phyloP scores from a whole-genome alignment of 768 basidiomycete genomes.

The Cystoderma amianthinum region DNA sequence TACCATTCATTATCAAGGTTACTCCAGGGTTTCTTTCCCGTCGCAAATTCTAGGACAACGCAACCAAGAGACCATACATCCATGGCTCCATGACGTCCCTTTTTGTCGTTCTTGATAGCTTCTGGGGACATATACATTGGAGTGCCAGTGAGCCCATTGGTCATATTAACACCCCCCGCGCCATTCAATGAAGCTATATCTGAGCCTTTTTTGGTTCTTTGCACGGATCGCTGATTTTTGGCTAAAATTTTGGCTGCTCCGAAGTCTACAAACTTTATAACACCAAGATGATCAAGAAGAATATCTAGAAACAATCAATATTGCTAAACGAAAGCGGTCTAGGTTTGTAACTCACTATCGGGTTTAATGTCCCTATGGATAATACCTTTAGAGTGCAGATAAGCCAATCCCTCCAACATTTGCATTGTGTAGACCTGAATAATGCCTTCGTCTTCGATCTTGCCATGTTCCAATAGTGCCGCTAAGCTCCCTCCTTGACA shows the following conservation, averaged over 20 bases:
- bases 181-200: slow-evolving; percentile 28
- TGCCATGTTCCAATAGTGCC: slow-evolving; percentile 81
- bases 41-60: slow-evolving; percentile 94
- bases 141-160: slow-evolving; percentile 90
- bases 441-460: slow-evolving; percentile 95
- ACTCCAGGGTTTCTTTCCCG: slow-evolving; percentile 97
- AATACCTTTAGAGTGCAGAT: slow-evolving; percentile 88
- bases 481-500: slow-evolving; percentile 95
- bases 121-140: slow-evolving; percentile 99
- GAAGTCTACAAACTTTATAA: slow-evolving; percentile 97
- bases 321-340: background rate
- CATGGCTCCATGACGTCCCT: slow-evolving; percentile 90
- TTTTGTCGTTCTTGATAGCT: slow-evolving; percentile 89
- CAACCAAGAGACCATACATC: slow-evolving; percentile 98
- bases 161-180: slow-evolving; percentile 44
- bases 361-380: slow-evolving; percentile 98
- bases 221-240: slow-evolving; percentile 80
- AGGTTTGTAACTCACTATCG: slow-evolving; percentile 65
- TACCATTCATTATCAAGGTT: slow-evolving; percentile 99
- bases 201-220: slow-evolving; percentile 56
- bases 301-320: slow-evolving; percentile 56
- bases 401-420: slow-evolving; percentile 90
- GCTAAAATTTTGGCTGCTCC: slow-evolving; percentile 96
- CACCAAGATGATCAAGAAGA: slow-evolving; percentile 79
- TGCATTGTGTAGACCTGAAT: slow-evolving; percentile 95